Percentiles rank a stretch among this genome's conserved stretches.
These are phyloP conservation scores for Globisporangium cylindrosporum DNA, from an alignment of 352 stramenopile species.

Conservation along the genomic window DNA sequence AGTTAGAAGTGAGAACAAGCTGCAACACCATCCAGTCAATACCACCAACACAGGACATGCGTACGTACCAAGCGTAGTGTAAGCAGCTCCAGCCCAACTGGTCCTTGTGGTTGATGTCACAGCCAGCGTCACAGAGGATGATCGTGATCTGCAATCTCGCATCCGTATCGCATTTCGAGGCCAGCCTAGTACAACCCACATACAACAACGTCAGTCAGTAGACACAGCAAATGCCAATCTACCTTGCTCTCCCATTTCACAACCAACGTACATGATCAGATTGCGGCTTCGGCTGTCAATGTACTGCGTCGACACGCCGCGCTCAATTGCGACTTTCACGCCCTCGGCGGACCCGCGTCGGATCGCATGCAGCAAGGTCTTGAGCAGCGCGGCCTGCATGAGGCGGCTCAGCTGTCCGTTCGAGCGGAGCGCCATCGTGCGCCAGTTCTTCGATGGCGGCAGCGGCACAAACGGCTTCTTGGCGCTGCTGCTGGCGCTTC, in stretches of 20 bases:
- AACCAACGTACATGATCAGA: constrained; percentile 66
- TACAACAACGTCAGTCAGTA: neutral
- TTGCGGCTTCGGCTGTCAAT: constrained; percentile 76
- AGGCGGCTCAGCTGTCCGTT: constrained; percentile 72
- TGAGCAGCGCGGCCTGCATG: constrained; percentile 79
- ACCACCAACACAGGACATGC: neutral
- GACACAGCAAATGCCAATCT: neutral
- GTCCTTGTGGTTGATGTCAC: constrained; percentile 84
- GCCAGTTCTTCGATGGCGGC: constrained; percentile 40
- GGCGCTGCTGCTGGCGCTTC: constrained; percentile 6
- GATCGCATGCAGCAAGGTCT: constrained; percentile 83
- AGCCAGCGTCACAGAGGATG: constrained; percentile 81
- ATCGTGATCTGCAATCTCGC: constrained; percentile 77
- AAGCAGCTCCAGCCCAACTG: constrained; percentile 83
- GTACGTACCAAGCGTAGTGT: constrained; percentile 78
- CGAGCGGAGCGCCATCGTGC: constrained; percentile 44
- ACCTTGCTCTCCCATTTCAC: neutral
- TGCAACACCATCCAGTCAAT: neutral
- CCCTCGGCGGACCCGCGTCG: constrained; percentile 74
- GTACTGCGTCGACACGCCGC: constrained; percentile 72
- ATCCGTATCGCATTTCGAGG: constrained; percentile 80
- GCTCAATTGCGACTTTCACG: constrained; percentile 83
- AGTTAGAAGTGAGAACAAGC: neutral
- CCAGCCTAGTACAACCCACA: constrained; percentile 37
- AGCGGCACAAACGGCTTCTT: constrained; percentile 50